These are phyloP conservation scores for Mycena amicta DNA, from an alignment of 768 basidiomycete species.

Conservation along the genomic window DNA sequence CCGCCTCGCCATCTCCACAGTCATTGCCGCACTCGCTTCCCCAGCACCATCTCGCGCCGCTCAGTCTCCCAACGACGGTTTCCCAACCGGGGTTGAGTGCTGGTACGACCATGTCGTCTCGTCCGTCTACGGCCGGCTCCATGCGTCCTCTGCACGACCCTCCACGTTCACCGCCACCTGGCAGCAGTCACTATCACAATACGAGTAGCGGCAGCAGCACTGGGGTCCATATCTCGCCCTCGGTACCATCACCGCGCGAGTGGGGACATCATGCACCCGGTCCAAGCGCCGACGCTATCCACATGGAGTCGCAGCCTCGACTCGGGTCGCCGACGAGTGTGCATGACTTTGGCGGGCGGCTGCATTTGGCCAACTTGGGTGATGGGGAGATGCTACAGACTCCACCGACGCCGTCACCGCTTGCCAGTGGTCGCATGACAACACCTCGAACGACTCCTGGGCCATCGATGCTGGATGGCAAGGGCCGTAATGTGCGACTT, in stretches of 20 bases:
- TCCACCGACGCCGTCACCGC: slow-evolving; percentile 1
- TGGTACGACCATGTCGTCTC: slow-evolving; percentile 27
- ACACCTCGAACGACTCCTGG: background rate
- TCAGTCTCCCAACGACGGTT: slow-evolving; percentile 27
- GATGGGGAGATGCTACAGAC: slow-evolving; percentile 9
- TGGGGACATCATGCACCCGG: slow-evolving; percentile 24
- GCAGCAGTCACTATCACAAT: slow-evolving; percentile 16
- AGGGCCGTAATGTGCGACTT: slow-evolving; percentile 14
- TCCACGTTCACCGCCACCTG: slow-evolving; percentile 18
- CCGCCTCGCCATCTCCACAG: slow-evolving; percentile 40
- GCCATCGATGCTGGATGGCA: slow-evolving; percentile 11
- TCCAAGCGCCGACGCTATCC: slow-evolving; percentile 15
- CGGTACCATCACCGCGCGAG: slow-evolving; percentile 11
- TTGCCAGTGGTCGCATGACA: background rate
- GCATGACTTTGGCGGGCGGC: slow-evolving; percentile 29
- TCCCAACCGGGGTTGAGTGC: slow-evolving; percentile 29
- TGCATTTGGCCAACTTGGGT: slow-evolving; percentile 42
- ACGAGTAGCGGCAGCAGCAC: slow-evolving; percentile 22
- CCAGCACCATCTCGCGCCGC: slow-evolving; percentile 29
- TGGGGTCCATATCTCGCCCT: slow-evolving; percentile 7
- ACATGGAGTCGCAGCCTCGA: slow-evolving; percentile 26
- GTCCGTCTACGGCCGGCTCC: slow-evolving; percentile 50
- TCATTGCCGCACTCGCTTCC: slow-evolving; percentile 31
- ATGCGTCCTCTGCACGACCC: slow-evolving; percentile 34
- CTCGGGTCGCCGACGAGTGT: slow-evolving; percentile 46